A percentile compares a stretch with the other conserved stretches of the same genome.
Conservation (phyloP, 169 alveolate species). For the Hammondia hammondi region DNA sequence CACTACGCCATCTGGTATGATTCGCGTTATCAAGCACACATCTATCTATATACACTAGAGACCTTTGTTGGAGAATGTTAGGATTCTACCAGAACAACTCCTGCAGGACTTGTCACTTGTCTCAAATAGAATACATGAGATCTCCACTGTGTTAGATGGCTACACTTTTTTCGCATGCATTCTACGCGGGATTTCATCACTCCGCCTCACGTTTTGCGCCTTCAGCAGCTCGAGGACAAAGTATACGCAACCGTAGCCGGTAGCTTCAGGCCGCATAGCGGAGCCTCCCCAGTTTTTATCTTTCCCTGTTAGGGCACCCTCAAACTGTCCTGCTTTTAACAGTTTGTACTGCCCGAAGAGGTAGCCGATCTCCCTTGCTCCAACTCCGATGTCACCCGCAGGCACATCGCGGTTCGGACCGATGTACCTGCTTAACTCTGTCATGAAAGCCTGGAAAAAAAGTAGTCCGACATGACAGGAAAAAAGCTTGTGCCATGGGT, state of each 20-base stretch:
- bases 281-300: conserved; percentile 88
- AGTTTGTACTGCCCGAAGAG: conserved; percentile 87
- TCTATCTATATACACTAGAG: too few species aligned
- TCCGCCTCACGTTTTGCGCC: conserved; percentile 49
- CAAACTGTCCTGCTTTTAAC: conserved; percentile 48
- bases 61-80: too few species aligned
- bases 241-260: conserved; percentile 89
- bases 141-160: too few species aligned
- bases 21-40: too few species aligned
- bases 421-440: conserved; percentile 80
- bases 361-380: conserved; percentile 88
- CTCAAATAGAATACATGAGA: too few species aligned
- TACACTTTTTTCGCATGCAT: too few species aligned
- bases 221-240: conserved; percentile 75
- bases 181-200: too few species aligned
- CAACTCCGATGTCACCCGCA: conserved; percentile 92
- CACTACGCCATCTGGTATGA: too few species aligned
- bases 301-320: conserved; percentile 88
- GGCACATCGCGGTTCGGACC: conserved; percentile 89
- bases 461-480: background rate
- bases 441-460: conserved; percentile 62
- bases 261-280: conserved; percentile 86
- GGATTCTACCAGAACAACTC: too few species aligned
- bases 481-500: background rate
- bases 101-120: too few species aligned